phyloP scores from a whole-genome alignment of 2,329 filamentous ascomycete species.

The Penicillium vulpinum region DNA sequence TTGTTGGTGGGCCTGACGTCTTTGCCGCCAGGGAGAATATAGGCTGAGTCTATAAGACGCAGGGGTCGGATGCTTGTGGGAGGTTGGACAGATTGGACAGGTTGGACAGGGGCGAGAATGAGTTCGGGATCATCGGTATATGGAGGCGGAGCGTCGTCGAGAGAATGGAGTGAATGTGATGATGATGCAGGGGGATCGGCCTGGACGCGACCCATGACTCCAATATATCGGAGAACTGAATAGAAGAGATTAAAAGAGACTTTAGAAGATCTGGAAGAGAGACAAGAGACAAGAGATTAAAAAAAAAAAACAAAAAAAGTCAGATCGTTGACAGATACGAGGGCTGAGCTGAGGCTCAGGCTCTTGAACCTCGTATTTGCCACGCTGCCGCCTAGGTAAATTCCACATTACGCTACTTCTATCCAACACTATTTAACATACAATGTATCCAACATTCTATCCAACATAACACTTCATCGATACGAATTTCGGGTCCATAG shows the following conservation, averaged over 20 bases:
- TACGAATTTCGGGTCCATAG: neutral
- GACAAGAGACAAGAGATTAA: too few relatives aligned
- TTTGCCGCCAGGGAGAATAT: conserved; percentile 16
- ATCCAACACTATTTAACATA: too few relatives aligned
- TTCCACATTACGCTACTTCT: too few relatives aligned
- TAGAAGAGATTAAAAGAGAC: neutral
- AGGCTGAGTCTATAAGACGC: conserved; percentile 21
- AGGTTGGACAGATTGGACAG: neutral
- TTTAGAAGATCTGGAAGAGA: neutral
- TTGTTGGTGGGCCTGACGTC: conserved; percentile 7
- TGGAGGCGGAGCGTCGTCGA: conserved; percentile 21
- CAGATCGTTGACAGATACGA: too few relatives aligned
- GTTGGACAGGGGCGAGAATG: neutral
- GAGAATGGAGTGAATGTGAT: conserved; percentile 20
- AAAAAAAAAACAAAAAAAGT: too few relatives aligned
- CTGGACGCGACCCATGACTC: conserved; percentile 13
- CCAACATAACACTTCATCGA: conserved; percentile 8
- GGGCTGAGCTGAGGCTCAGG: too few relatives aligned
- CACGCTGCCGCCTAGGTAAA: too few relatives aligned
- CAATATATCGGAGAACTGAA: neutral
- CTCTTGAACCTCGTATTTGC: neutral
- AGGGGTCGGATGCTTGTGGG: conserved; percentile 10
- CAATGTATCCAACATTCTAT: too few relatives aligned
- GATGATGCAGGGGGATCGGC: conserved; percentile 16
- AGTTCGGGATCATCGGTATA: conserved; percentile 22